Conservation (phyloP, 202 grass and related monocot genomes). For the Elaeis oleifera region DNA sequence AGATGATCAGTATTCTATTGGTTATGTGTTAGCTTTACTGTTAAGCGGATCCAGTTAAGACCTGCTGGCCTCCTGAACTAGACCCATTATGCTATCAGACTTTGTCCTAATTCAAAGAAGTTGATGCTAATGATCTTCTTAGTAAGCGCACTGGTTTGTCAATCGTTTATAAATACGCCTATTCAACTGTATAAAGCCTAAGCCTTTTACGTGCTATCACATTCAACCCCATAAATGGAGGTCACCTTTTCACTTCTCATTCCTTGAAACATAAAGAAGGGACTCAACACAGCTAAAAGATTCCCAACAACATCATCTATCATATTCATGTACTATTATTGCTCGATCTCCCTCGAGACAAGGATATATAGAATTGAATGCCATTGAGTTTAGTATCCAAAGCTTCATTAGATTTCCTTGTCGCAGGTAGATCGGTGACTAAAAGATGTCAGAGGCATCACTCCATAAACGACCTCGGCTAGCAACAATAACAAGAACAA, state of each 20-base stretch:
- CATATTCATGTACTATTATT: constrained; percentile 7
- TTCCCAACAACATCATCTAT: neutral
- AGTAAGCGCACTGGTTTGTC: too few relatives aligned
- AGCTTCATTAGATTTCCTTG: too few relatives aligned
- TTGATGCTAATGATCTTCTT: too few relatives aligned
- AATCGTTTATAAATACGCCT: too few relatives aligned
- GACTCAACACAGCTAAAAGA: too few relatives aligned
- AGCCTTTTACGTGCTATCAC: neutral
- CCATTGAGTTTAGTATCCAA: too few relatives aligned
- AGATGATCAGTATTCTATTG: too few relatives aligned
- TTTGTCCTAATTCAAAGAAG: too few relatives aligned
- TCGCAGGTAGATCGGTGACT: neutral
- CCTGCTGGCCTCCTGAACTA: too few relatives aligned
- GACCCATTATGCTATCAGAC: too few relatives aligned
- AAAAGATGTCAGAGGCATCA: constrained; percentile 12
- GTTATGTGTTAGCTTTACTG: too few relatives aligned
- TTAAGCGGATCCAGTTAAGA: too few relatives aligned
- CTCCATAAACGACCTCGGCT: constrained; percentile 9
- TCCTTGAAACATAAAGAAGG: constrained; percentile 27
- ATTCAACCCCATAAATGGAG: constrained; percentile 5
- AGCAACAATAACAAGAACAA: constrained; percentile 22
- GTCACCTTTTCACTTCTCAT: constrained; percentile 18
- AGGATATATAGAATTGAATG: constrained; percentile 1
- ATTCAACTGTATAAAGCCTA: constrained; percentile 6
- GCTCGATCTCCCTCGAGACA: neutral